These are phyloP conservation scores for Beauveria pseudobassiana DNA, from an alignment of 2,329 filamentous ascomycete genomes.

Conservation along the genomic window DNA sequence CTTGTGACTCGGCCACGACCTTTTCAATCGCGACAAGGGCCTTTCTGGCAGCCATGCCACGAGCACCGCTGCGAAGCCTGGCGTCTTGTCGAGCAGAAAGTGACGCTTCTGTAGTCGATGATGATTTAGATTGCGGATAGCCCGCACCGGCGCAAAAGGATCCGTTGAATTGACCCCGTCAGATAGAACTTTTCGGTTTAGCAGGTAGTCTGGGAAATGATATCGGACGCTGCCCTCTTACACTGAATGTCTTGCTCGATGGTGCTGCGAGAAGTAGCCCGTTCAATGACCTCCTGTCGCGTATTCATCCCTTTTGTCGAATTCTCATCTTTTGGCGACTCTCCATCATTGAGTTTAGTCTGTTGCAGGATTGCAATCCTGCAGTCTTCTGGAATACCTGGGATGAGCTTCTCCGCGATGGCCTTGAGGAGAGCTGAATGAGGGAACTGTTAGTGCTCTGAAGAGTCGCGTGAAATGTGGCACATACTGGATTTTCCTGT, in stretches of 20 bases:
- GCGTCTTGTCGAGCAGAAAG: conserved; percentile 65
- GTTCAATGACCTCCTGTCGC: conserved; percentile 60
- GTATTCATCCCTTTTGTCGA: conserved; percentile 33
- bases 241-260: conserved; percentile 54
- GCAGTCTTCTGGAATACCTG: conserved; percentile 61
- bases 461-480: background rate
- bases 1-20: conserved; percentile 49
- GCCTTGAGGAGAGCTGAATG: conserved; percentile 59
- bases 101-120: conserved; percentile 55
- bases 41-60: conserved; percentile 71
- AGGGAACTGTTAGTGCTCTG: background rate
- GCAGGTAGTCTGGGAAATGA: background rate
- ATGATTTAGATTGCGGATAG: conserved; percentile 55
- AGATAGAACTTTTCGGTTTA: conserved; percentile 38
- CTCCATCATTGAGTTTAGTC: conserved; percentile 32
- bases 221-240: conserved; percentile 23
- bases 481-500: conserved; percentile 70
- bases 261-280: conserved; percentile 47
- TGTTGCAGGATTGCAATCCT: conserved; percentile 64
- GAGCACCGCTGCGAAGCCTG: conserved; percentile 62
- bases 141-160: conserved; percentile 48
- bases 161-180: conserved; percentile 52
- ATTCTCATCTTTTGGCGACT: conserved; percentile 6
- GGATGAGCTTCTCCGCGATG: conserved; percentile 70
- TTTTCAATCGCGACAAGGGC: conserved; percentile 62